Evolutionary conservation across 768 basidiomycete genomes (phyloP).

Genomic region (Pleurotus giganteus): DNA sequence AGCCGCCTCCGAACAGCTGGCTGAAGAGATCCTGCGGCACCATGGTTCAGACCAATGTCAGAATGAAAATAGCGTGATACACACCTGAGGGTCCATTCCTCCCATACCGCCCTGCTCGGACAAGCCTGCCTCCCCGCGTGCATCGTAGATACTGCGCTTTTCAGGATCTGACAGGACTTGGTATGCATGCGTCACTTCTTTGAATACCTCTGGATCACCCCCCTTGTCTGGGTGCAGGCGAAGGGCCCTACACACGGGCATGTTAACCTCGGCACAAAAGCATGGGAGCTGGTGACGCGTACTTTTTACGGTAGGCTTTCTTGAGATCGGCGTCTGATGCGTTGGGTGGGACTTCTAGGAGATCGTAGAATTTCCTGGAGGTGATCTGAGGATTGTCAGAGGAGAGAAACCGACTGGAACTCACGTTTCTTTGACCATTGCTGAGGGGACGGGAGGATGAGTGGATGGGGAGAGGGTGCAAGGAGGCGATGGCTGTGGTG

Average conservation of each 20-base stretch:
- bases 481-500: constrained; percentile 14
- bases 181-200: constrained; percentile 97
- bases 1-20: constrained; percentile 84
- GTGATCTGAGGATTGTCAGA: constrained; percentile 12
- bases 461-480: constrained; percentile 14
- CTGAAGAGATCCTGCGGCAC: constrained; percentile 83
- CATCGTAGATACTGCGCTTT: constrained; percentile 80
- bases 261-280: constrained; percentile 9
- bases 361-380: constrained; percentile 85
- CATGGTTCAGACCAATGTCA: constrained; percentile 7
- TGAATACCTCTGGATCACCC: constrained; percentile 95
- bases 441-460: constrained; percentile 13
- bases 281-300: constrained; percentile 11
- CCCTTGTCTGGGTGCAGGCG: constrained; percentile 92
- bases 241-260: constrained; percentile 55
- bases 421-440: constrained; percentile 74
- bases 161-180: constrained; percentile 90
- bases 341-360: constrained; percentile 79
- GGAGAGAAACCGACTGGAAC: constrained; percentile 17
- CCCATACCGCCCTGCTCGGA: constrained; percentile 87
- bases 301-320: constrained; percentile 97
- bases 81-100: constrained; percentile 93
- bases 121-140: constrained; percentile 89
- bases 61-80: constrained; percentile 19
- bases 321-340: constrained; percentile 86